phyloP scores from a whole-genome alignment of 2,329 filamentous ascomycete genomes.

The Apiospora malaysiana region DNA sequence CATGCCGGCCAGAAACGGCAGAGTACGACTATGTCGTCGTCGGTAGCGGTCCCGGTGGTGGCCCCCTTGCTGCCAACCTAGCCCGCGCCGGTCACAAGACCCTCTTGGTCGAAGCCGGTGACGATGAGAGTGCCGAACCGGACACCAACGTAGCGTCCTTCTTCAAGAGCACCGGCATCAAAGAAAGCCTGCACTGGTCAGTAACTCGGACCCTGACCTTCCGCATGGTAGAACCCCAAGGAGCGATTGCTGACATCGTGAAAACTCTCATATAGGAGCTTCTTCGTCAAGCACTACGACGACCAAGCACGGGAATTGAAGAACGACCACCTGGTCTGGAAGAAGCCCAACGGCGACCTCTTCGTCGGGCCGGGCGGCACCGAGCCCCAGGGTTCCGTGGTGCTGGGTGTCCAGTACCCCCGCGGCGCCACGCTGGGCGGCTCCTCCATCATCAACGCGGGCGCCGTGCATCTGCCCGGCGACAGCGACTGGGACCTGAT shows the following conservation, averaged over 20 bases:
- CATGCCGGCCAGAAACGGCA: conserved; percentile 22
- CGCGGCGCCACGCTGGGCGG: conserved; percentile 45
- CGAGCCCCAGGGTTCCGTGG: conserved; percentile 30
- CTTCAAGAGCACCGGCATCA: conserved; percentile 27
- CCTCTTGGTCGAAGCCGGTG: conserved; percentile 57
- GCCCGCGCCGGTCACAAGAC: conserved; percentile 57
- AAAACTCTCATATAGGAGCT: conserved; percentile 55
- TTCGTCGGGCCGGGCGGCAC: conserved; percentile 38
- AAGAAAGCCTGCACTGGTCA: conserved; percentile 26
- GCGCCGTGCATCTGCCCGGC: conserved; percentile 46
- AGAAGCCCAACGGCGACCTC: conserved; percentile 41
- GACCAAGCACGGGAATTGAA: conserved; percentile 53
- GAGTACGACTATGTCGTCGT: conserved; percentile 59
- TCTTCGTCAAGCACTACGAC: conserved; percentile 65
- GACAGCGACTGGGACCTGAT: conserved; percentile 50
- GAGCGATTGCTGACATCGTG: conserved; percentile 43
- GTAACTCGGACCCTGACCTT: conserved; percentile 7
- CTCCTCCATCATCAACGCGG: conserved; percentile 35
- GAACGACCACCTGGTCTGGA: conserved; percentile 56
- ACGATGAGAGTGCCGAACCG: conserved; percentile 21
- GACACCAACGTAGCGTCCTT: conserved; percentile 25
- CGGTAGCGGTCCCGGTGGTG: conserved; percentile 58
- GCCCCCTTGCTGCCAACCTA: conserved; percentile 54
- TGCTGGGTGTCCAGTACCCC: conserved; percentile 43
- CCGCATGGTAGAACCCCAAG: not conserved